Conservation (phyloP, 2,329 filamentous ascomycete genomes). For the Sarocladium brachiariae region DNA sequence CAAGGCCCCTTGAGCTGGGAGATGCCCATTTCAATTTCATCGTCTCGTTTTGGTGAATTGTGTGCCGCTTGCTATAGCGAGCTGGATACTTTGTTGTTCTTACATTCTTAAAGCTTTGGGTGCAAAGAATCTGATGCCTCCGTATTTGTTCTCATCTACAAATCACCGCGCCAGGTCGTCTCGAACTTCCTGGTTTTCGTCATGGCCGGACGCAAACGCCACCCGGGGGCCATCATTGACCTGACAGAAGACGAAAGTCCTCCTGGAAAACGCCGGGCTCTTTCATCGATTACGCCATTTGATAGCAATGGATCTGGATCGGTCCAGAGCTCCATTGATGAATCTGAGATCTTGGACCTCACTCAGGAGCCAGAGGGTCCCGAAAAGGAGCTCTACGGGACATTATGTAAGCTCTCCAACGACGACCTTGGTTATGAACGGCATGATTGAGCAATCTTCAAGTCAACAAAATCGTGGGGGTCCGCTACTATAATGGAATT, state of each 20-base stretch:
- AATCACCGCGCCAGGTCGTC: too few species aligned
- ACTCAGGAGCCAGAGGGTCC: constrained; percentile 37
- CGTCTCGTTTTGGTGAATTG: too few species aligned
- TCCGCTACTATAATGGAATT: constrained; percentile 54
- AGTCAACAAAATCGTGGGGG: constrained; percentile 41
- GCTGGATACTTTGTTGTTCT: too few species aligned
- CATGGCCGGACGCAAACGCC: constrained; percentile 26
- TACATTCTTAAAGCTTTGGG: too few species aligned
- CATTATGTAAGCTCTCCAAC: constrained; percentile 27
- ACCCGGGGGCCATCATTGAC: constrained; percentile 32
- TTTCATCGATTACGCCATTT: constrained; percentile 11
- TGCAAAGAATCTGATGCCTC: too few species aligned
- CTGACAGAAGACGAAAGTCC: constrained; percentile 31
- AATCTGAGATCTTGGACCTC: constrained; percentile 35
- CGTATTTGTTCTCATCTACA: too few species aligned
- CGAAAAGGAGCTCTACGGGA: constrained; percentile 39
- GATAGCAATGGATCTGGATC: neutral
- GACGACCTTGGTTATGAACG: neutral
- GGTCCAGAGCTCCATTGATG: constrained; percentile 15
- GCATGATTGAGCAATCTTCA: neutral
- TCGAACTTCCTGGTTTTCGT: too few species aligned
- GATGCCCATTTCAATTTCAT: too few species aligned
- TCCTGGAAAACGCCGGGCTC: constrained; percentile 21
- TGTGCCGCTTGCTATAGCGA: too few species aligned
- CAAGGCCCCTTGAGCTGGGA: too few species aligned